A percentile compares a stretch with the other conserved stretches of the same genome.
Evolutionary conservation across 805 yeast species (phyloP).

Genomic region (Lipomyces yamadae): DNA sequence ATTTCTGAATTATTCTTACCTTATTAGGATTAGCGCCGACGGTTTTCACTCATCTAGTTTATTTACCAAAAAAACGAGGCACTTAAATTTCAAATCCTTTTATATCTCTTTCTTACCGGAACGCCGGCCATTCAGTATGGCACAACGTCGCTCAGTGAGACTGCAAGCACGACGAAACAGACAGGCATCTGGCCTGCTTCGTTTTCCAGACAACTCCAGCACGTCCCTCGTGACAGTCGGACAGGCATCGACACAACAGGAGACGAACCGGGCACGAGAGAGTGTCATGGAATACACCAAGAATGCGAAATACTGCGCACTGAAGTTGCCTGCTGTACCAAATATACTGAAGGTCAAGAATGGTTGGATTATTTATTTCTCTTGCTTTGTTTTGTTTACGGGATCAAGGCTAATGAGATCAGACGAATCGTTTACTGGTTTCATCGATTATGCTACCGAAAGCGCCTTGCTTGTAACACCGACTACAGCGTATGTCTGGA

Average conservation of each 20-base stretch:
- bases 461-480: conserved; percentile 57
- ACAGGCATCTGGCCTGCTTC: conserved; percentile 29
- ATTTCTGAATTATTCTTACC: no score
- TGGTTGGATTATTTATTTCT: neutral
- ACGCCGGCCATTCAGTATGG: neutral
- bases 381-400: neutral
- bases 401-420: neutral
- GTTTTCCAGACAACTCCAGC: conserved; percentile 14
- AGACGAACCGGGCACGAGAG: conserved; percentile 17
- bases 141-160: conserved; percentile 30
- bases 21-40: no score
- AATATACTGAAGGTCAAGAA: conserved; percentile 42
- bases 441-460: conserved; percentile 54
- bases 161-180: conserved; percentile 30
- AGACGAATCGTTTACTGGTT: conserved; percentile 47
- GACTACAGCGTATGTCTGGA: conserved; percentile 68
- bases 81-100: neutral
- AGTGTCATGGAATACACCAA: conserved; percentile 58
- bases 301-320: conserved; percentile 62
- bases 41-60: no score
- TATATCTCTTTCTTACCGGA: neutral
- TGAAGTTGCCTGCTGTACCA: conserved; percentile 63
- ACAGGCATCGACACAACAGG: neutral
- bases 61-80: no score
- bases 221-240: neutral